A percentile compares a stretch with the other conserved stretches of the same genome.
These are phyloP conservation scores for Ostreobium quekettii DNA, from an alignment of 139 green algal genomes.

Conservation along the genomic window DNA sequence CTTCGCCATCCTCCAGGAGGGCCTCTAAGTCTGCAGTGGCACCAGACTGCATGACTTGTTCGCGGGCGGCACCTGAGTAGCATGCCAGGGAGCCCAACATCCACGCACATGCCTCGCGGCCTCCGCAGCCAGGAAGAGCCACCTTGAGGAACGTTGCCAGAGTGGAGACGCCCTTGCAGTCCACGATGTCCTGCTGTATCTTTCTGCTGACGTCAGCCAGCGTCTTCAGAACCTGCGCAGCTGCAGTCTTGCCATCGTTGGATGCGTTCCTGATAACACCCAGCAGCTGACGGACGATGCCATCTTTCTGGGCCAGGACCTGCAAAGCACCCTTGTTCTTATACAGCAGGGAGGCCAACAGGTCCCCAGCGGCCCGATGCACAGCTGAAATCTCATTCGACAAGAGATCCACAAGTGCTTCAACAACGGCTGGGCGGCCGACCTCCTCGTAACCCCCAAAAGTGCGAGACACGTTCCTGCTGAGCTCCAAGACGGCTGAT, in stretches of 20 bases:
- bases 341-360: neutral
- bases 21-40: neutral
- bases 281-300: slow-evolving; percentile 1
- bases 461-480: neutral
- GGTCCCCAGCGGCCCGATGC: neutral
- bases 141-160: neutral
- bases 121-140: neutral
- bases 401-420: neutral
- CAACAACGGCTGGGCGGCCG: neutral
- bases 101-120: neutral
- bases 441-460: neutral
- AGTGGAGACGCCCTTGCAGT: neutral
- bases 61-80: neutral
- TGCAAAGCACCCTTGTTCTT: neutral
- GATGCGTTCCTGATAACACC: neutral
- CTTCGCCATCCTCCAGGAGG: neutral
- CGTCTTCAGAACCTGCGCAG: slow-evolving; percentile 4
- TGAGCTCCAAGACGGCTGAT: neutral
- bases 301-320: neutral
- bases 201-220: slow-evolving; percentile 6
- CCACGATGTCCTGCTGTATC: slow-evolving; percentile 1
- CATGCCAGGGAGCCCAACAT: slow-evolving; percentile 13
- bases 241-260: neutral
- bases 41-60: neutral
- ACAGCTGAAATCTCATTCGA: neutral